Base-by-base conservation (phyloP, 2,329 filamentous ascomycete genomes). In the Colletotrichum scovillei region DNA sequence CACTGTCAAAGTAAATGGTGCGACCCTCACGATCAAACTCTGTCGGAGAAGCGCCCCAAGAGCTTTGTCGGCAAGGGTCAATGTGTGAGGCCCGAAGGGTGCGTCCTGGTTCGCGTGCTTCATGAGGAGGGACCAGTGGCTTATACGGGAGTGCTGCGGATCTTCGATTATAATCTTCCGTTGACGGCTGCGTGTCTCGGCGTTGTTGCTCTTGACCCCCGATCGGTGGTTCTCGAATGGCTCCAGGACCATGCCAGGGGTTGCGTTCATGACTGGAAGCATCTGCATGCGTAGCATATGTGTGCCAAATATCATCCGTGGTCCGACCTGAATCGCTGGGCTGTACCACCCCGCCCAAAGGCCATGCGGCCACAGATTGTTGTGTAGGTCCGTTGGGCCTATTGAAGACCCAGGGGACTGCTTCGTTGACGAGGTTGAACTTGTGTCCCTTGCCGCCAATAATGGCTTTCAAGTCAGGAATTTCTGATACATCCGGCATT, bases 331-430 rank as follows among this genome's bases (percentile, higher is more conserved):
- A 24, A 53, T 19, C 16, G 16, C 11, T 62, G 12, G 46, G 28
- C 16, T 11, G 8, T 32, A 11, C 7, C 19, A 4, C 11, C 24
- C 16, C 16, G 22, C 11, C 8, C 19, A 7, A 16, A 58, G 16
- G 28, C 38, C 26, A 22, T 2, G 28, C 9, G 9, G 7, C 14
- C 28, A 11, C 35, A 32, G 38, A 16, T 22, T 12, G 60, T 28
- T n/a, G 26, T 22, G 5, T n/a, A 16, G 30, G 22, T n/a, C 12
- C 35, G 14, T 19, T 26, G 14, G 24, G 42, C 16, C 16, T 32
- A 32, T 79, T 74, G 52, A 84, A 80, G 9, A 79, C 76, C 71
- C 78, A 78, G 1, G 84, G 82, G 4, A 88, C 78, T 9, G 86
- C 83, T 26, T 84, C 82, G 2, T 76, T 76, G 11, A 87, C 75